phyloP scores from a whole-genome alignment of 2,329 filamentous ascomycete species.

The Colletotrichum musicola region DNA sequence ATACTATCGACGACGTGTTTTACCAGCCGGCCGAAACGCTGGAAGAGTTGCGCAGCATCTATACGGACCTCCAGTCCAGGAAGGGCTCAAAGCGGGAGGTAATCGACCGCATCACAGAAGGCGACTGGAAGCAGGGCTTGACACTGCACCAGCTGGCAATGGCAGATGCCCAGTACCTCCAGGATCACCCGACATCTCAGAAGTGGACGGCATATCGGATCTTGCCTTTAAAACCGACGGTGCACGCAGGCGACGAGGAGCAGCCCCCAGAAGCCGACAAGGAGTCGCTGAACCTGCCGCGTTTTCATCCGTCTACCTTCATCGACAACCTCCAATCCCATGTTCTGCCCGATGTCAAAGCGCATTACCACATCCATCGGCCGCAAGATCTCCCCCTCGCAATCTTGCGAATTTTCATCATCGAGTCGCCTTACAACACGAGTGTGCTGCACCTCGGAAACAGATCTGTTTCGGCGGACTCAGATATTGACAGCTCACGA shows the following conservation, averaged over 20 bases:
- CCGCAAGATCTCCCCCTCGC: slow-evolving; percentile 76
- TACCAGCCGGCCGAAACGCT: slow-evolving; percentile 77
- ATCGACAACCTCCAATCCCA: slow-evolving; percentile 80
- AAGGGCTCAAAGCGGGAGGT: slow-evolving; percentile 75
- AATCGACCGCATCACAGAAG: slow-evolving; percentile 72
- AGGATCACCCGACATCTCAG: slow-evolving; percentile 73
- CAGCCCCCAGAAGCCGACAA: slow-evolving; percentile 52
- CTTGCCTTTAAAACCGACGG: slow-evolving; percentile 60
- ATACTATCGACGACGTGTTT: slow-evolving; percentile 72
- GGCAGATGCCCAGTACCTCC: slow-evolving; percentile 75
- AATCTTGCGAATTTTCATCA: slow-evolving; percentile 81
- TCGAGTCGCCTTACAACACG: slow-evolving; percentile 79
- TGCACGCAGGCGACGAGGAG: slow-evolving; percentile 54
- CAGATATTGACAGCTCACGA: slow-evolving; percentile 73
- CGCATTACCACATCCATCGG: slow-evolving; percentile 84
- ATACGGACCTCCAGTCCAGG: slow-evolving; percentile 69
- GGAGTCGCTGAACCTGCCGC: slow-evolving; percentile 68
- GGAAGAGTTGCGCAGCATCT: slow-evolving; percentile 75
- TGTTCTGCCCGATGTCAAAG: slow-evolving; percentile 83
- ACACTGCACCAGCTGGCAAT: slow-evolving; percentile 76
- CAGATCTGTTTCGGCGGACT: slow-evolving; percentile 42
- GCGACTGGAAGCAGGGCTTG: slow-evolving; percentile 76
- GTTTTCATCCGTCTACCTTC: slow-evolving; percentile 85
- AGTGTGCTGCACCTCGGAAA: slow-evolving; percentile 64
- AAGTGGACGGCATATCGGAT: slow-evolving; percentile 75